These are phyloP conservation scores for Secale cereale DNA, from an alignment of 176 grass and related monocot species.

Conservation along the genomic window DNA sequence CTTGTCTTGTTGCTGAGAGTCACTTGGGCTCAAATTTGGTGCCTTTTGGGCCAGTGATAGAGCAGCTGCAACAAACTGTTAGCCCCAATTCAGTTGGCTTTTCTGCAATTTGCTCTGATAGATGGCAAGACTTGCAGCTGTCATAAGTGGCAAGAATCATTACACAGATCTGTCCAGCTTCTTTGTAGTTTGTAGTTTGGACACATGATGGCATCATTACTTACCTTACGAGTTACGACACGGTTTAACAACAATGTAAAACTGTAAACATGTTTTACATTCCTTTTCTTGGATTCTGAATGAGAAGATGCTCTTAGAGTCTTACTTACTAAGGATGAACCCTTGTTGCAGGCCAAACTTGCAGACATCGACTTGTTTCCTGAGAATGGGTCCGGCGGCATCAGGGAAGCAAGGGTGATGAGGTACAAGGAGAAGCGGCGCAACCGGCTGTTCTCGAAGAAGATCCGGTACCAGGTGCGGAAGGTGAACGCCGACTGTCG, in stretches of 20 bases:
- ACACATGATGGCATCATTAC: conserved; percentile 23
- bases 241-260: background rate
- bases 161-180: conserved; percentile 38
- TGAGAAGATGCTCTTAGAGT: background rate
- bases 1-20: conserved; percentile 31
- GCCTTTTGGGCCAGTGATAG: conserved; percentile 37
- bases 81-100: conserved; percentile 36
- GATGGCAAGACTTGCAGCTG: conserved; percentile 32
- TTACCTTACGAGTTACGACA: conserved; percentile 7
- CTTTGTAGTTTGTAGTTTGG: conserved; percentile 32
- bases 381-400: conserved; percentile 48
- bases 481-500: conserved; percentile 92
- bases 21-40: conserved; percentile 35
- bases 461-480: conserved; percentile 95
- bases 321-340: background rate
- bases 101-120: conserved; percentile 47
- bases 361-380: conserved; percentile 81
- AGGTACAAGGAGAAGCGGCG: conserved; percentile 99
- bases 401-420: conserved; percentile 93
- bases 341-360: conserved; percentile 55
- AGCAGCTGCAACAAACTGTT: conserved; percentile 39
- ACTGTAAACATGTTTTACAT: background rate
- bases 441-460: conserved; percentile 84
- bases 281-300: conserved; percentile 1
- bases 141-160: conserved; percentile 31